Evolutionary conservation across 2,329 filamentous ascomycete species (phyloP).

Genomic region (Periconia macrospinosa): DNA sequence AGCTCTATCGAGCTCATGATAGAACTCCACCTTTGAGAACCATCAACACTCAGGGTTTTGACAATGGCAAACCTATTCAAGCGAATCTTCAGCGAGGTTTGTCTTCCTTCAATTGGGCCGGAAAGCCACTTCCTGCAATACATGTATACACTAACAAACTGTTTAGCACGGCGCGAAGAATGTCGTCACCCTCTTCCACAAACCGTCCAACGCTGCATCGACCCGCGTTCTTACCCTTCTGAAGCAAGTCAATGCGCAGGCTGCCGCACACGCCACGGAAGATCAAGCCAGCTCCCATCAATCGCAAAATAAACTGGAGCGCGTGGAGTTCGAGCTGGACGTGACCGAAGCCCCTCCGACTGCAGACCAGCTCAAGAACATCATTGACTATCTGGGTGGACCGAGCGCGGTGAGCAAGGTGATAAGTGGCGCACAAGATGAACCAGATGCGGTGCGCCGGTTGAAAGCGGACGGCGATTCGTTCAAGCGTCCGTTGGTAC

Average conservation of each 20-base stretch:
- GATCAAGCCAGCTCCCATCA: constrained; percentile 73
- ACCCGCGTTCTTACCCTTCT: constrained; percentile 73
- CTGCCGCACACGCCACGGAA: constrained; percentile 67
- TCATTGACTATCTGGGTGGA: constrained; percentile 76
- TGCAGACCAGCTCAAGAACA: constrained; percentile 76
- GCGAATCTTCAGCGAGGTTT: constrained; percentile 8
- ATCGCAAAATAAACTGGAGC: constrained; percentile 60
- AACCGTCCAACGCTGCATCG: constrained; percentile 72
- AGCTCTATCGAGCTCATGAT: neutral
- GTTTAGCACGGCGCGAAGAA: constrained; percentile 60
- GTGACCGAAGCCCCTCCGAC: constrained; percentile 82
- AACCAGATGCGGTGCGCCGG: constrained; percentile 77
- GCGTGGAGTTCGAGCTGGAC: constrained; percentile 81
- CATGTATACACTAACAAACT: constrained; percentile 17
- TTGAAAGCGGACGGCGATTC: constrained; percentile 69
- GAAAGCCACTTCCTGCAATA: neutral
- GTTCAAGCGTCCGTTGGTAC: constrained; percentile 77
- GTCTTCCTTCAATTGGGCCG: neutral
- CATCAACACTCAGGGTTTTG: neutral
- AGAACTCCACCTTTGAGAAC: neutral
- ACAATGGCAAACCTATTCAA: constrained; percentile 5
- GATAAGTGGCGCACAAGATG: constrained; percentile 72
- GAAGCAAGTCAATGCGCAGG: constrained; percentile 75
- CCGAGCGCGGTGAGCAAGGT: constrained; percentile 61
- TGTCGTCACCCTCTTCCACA: constrained; percentile 95